Conservation (phyloP, 2,329 filamentous ascomycete species). For the Xylariales sp. region DNA sequence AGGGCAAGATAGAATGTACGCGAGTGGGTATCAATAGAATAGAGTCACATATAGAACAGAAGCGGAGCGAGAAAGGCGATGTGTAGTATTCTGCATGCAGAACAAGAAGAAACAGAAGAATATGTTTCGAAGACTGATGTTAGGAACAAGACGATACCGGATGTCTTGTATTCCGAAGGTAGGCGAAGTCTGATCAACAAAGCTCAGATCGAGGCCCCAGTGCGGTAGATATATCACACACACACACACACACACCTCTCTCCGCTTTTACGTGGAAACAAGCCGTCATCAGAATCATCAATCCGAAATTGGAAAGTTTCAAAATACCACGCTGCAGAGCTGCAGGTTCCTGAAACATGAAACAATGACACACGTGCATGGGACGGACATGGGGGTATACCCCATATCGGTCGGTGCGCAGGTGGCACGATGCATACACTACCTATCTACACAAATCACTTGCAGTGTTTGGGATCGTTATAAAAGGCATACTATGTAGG, state of each 20-base stretch:
- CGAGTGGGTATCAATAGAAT: not conserved
- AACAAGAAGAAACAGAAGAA: not conserved
- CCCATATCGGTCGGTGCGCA: constrained; percentile 3
- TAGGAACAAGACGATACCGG: not conserved
- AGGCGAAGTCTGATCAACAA: not conserved
- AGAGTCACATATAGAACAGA: not conserved
- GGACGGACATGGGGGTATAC: constrained; percentile 1
- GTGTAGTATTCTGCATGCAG: not conserved
- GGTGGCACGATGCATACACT: too few species aligned
- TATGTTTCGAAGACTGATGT: not conserved
- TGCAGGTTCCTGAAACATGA: constrained; percentile 5
- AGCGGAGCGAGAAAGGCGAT: not conserved
- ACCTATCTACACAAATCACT: too few species aligned
- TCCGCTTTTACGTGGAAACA: too few species aligned
- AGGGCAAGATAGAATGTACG: not conserved
- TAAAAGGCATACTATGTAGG: constrained; percentile 2
- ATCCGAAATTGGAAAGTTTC: constrained; percentile 6
- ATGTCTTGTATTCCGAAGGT: not conserved
- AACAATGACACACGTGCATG: constrained; percentile 6
- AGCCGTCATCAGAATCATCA: too few species aligned
- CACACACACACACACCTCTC: not conserved
- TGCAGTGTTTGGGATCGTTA: too few species aligned
- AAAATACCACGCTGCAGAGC: constrained; percentile 1
- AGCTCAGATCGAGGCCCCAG: not conserved
- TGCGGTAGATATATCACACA: constrained; percentile 3